A percentile compares a stretch with the other conserved stretches of the same genome.
Evolutionary conservation across 805 yeast genomes (phyloP).

Genomic region (Kurtzmaniella fragi): DNA sequence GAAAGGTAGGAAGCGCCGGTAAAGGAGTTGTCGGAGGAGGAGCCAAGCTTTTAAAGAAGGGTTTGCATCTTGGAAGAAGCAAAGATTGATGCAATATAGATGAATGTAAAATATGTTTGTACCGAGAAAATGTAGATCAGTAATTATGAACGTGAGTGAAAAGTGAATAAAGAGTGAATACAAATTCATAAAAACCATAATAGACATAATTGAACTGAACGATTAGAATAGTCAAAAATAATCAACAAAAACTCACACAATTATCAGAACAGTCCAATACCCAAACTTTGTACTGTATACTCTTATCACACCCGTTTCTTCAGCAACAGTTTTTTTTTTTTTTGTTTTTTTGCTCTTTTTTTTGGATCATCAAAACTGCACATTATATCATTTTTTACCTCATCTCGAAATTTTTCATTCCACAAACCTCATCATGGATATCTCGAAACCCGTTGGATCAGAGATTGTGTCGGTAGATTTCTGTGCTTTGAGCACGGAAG

Average conservation of each 20-base stretch:
- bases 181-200: too few species aligned
- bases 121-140: not conserved
- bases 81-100: not conserved
- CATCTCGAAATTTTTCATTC: not conserved
- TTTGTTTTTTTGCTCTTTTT: not conserved
- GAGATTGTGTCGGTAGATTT: slow-evolving; percentile 91
- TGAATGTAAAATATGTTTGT: not conserved
- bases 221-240: too few species aligned
- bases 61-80: slow-evolving; percentile 27
- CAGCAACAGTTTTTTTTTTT: not conserved
- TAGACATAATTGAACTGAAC: too few species aligned
- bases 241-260: too few species aligned
- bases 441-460: slow-evolving; percentile 93
- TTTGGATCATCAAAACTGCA: not conserved
- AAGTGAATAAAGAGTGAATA: too few species aligned
- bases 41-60: slow-evolving; percentile 29
- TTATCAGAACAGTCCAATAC: too few species aligned
- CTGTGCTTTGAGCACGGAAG: slow-evolving; percentile 75
- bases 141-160: too few species aligned
- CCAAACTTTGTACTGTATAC: not conserved
- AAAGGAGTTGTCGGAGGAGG: slow-evolving; percentile 40
- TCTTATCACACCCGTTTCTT: not conserved
- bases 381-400: not conserved
- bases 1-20: slow-evolving; percentile 36
- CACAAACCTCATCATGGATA: slow-evolving; percentile 63